Conservation (phyloP, 2,329 filamentous ascomycete genomes). For the Eutypella sp. region DNA sequence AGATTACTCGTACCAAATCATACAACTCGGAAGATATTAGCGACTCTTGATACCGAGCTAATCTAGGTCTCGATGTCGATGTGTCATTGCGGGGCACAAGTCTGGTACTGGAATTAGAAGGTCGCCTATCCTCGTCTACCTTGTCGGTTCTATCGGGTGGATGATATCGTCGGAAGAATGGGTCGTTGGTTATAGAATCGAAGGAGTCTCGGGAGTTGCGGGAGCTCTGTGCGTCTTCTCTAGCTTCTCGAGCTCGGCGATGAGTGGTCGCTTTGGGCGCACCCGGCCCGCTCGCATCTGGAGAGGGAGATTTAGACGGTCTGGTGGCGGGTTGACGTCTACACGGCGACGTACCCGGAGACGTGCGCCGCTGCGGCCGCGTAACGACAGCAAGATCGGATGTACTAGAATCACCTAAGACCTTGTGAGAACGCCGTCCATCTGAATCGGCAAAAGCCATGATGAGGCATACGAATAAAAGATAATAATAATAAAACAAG, state of each 20-base stretch:
- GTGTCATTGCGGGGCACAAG: conserved; percentile 35
- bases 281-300: conserved; percentile 6
- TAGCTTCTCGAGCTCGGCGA: conserved; percentile 1
- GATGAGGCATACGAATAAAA: conserved; percentile 4
- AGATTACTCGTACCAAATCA: conserved; percentile 13
- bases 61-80: conserved; percentile 34
- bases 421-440: conserved; percentile 9
- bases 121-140: conserved; percentile 23
- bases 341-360: conserved; percentile 2
- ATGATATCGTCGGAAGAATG: conserved; percentile 47
- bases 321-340: conserved; percentile 2
- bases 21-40: conserved; percentile 33
- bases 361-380: conserved; percentile 3
- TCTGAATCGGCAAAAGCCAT: conserved; percentile 5
- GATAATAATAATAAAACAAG: too few relatives aligned
- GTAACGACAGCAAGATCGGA: too few relatives aligned
- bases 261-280: conserved; percentile 1
- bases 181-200: conserved; percentile 50
- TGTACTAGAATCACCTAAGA: conserved; percentile 7
- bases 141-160: conserved; percentile 27
- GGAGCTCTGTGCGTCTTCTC: conserved; percentile 11
- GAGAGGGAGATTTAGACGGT: conserved; percentile 5
- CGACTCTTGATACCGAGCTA: conserved; percentile 44
- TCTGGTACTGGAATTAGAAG: conserved; percentile 20
- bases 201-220: conserved; percentile 41